Conservation (phyloP, 2,329 filamentous ascomycete genomes). For the Penicillium olsonii region DNA sequence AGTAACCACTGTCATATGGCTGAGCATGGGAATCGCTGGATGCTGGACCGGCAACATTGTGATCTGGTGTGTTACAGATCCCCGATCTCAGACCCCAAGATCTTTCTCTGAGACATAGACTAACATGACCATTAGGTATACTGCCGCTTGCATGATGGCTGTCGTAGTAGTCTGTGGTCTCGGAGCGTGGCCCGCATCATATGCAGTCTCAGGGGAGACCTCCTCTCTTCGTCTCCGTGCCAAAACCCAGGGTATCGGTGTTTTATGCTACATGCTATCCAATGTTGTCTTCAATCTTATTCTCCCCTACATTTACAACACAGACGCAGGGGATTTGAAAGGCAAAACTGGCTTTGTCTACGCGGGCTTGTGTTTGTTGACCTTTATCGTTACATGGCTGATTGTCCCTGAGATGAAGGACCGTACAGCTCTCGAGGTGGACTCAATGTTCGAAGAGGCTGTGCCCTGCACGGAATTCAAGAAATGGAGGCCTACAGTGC, state of each 20-base stretch:
- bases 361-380: constrained; percentile 35
- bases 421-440: constrained; percentile 51
- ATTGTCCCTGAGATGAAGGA: constrained; percentile 58
- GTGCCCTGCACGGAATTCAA: constrained; percentile 27
- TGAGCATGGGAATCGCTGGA: constrained; percentile 51
- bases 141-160: constrained; percentile 46
- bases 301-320: constrained; percentile 56
- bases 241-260: constrained; percentile 43
- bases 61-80: constrained; percentile 38
- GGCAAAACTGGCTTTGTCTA: constrained; percentile 48
- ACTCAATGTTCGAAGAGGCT: constrained; percentile 38
- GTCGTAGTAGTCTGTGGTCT: constrained; percentile 44
- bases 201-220: constrained; percentile 38
- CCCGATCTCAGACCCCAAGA: not conserved
- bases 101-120: not conserved
- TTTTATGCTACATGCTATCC: constrained; percentile 44
- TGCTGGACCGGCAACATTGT: constrained; percentile 43
- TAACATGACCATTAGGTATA: constrained; percentile 35
- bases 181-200: constrained; percentile 40
- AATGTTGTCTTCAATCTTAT: constrained; percentile 49
- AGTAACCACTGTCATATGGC: constrained; percentile 43
- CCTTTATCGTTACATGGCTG: constrained; percentile 42
- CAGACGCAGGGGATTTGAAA: constrained; percentile 44
- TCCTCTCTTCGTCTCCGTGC: constrained; percentile 40
- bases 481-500: constrained; percentile 14